Conservation (phyloP, 768 basidiomycete species). For the Royoungia palumana region DNA sequence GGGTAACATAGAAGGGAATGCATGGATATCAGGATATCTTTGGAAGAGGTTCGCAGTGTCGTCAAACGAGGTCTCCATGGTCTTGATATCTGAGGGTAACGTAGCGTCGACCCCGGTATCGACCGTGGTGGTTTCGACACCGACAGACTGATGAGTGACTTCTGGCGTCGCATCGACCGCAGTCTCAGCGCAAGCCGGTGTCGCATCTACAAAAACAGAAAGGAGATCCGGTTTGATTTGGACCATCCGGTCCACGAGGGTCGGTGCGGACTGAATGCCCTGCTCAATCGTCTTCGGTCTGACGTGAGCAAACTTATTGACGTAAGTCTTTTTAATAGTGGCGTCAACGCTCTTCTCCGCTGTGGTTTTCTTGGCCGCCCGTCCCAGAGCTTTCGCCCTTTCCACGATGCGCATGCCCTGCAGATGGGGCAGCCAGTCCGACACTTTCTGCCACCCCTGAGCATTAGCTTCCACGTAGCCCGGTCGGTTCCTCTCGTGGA, state of each 20-base stretch:
- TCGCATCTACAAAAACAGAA: conserved; percentile 51
- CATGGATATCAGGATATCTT: conserved; percentile 28
- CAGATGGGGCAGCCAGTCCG: conserved; percentile 68
- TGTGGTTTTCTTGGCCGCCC: conserved; percentile 16
- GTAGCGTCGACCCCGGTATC: conserved; percentile 36
- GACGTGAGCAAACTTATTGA: conserved; percentile 41
- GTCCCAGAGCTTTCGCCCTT: conserved; percentile 40
- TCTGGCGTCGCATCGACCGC: conserved; percentile 45
- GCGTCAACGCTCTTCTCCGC: conserved; percentile 52
- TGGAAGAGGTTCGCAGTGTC: conserved; percentile 19
- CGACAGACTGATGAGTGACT: conserved; percentile 31
- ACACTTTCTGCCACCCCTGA: conserved; percentile 64
- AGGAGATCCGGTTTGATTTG: conserved; percentile 38
- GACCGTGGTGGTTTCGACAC: conserved; percentile 24
- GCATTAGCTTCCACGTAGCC: conserved; percentile 67
- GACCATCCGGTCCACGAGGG: conserved; percentile 36
- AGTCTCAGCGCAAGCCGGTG: conserved; percentile 42
- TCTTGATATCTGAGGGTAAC: conserved; percentile 14
- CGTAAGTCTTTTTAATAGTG: conserved; percentile 38
- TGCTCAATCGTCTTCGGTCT: conserved; percentile 35
- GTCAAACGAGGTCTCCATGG: conserved; percentile 24
- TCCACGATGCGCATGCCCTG: conserved; percentile 65
- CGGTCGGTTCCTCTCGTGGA: conserved; percentile 73
- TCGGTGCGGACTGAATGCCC: conserved; percentile 37
- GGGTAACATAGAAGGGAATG: conserved; percentile 30